Evolutionary conservation across 257 asterid genomes (phyloP), one percentile per base, ranked within the genome.

Genomic region (Leptodermis oblonga): DNA sequence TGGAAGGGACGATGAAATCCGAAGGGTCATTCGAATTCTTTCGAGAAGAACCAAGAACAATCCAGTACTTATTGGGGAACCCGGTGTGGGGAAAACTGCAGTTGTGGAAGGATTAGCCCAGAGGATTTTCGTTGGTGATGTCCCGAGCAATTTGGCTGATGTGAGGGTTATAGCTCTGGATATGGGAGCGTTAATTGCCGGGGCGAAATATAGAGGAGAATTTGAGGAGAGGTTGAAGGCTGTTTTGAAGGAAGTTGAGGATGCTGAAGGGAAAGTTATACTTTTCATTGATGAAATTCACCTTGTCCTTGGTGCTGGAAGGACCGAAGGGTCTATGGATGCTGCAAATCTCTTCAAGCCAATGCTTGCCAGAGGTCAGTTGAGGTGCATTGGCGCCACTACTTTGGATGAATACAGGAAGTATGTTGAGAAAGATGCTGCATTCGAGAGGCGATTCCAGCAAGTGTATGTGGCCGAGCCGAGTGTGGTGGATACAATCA

Each of bases 391-490:
- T 69, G 84, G 84, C 6, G 79, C 81, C 30, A 80, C 84, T 3
- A 80, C 84, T 8, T 65, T 76, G 33, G 76, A 80, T 15, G 84
- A 79, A 26, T 79, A 79, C 0, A 45, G 84, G 25, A 73, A 77
- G 37, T 72, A 73, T 48, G 81, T 80, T 20, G 84, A 80, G 62
- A 80, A 80, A 64, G 84, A 80, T 73, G 79, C 77, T 67, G 84
- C 84, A 54, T 77, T 80, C 3, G 82, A 72, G 66, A 77, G 84
- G 62, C 71, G 84, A 1, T 80, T 80, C 69, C 82, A 80, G 66
- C 81, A 80, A 65, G 81, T 80, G 22, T 77, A 73, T 67, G 84
- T 80, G 1, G 79, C 78, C 15, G 80, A 81, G 75, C 85, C 85
- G 11, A 77, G 82, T 51, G 80, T 81, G 7, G 49, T 55, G 2